Conservation (phyloP, 2,329 filamentous ascomycete species). For the Aspergillus proliferans region DNA sequence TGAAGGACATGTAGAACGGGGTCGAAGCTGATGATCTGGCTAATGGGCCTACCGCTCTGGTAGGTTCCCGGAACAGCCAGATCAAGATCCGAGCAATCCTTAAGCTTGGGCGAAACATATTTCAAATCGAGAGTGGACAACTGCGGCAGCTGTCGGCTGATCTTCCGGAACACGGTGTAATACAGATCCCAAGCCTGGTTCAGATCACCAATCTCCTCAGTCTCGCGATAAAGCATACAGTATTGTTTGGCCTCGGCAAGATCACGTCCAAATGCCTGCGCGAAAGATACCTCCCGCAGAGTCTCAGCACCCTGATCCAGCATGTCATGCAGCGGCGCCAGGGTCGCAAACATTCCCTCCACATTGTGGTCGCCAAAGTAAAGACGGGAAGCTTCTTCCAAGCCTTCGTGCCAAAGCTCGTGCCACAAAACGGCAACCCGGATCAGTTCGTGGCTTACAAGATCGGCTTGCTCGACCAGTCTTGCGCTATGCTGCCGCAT, state of each 20-base stretch:
- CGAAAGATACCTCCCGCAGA: constrained; percentile 90
- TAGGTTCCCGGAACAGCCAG: constrained; percentile 96
- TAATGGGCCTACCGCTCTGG: constrained; percentile 69
- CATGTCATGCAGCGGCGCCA: constrained; percentile 84
- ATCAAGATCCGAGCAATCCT: constrained; percentile 77
- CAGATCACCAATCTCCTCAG: constrained; percentile 82
- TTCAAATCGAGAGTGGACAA: constrained; percentile 88
- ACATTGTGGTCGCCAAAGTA: constrained; percentile 99
- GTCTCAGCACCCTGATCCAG: constrained; percentile 89
- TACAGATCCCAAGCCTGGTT: constrained; percentile 99
- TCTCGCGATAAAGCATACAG: constrained; percentile 85
- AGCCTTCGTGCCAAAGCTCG: constrained; percentile 95
- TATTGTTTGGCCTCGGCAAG: constrained; percentile 92
- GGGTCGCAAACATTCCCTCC: constrained; percentile 88
- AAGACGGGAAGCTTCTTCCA: constrained; percentile 91
- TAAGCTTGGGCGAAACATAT: constrained; percentile 91
- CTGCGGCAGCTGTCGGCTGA: constrained; percentile 85
- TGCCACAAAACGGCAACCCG: constrained; percentile 97
- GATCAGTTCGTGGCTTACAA: constrained; percentile 94
- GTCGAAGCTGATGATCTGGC: constrained; percentile 84
- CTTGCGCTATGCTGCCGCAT: constrained; percentile 92
- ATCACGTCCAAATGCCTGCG: constrained; percentile 93
- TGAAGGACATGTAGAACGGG: constrained; percentile 85
- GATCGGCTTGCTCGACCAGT: constrained; percentile 88
- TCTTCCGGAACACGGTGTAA: constrained; percentile 96